Evolutionary conservation across 2,329 filamentous ascomycete species (phyloP), one percentile per base, ranked within the genome.

Genomic region (Trichoderma sp.): DNA sequence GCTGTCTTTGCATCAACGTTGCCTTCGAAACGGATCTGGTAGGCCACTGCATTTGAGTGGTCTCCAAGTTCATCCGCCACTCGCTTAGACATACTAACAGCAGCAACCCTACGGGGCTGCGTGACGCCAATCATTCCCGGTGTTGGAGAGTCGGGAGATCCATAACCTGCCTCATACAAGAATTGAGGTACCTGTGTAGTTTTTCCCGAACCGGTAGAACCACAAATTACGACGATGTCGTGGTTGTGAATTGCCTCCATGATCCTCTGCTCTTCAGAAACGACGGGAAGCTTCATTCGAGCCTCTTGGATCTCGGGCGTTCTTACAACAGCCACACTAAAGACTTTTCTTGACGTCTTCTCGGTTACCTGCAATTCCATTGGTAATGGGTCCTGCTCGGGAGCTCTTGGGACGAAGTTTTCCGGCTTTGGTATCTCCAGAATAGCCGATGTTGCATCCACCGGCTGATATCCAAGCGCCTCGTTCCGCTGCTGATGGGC

Each of bases 111-210:
- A 71, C 95, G 89, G 34, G 95, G 95, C 74, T 99, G 96, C 0
- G 96, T 99, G 32, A 99, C 87, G 63, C 93, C 95, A 76, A 99
- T 95, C 86, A 98, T 89, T 39, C 95, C 95, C 0, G 93, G 92
- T 0, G 92, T 96, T 2, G 91, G 90, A 6, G 92, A 92, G 27
- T 88, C 83, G 1, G 88, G 84, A 32, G 90, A 89, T 12, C 94
- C 95, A 75, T 96, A 98, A 7, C 95, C 95, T 58, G 94, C 90
- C 81, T 99, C 95, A 73, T 92, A 97, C 34, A 99, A 83, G 75
- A 99, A 99, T 75, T 99, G 95, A 0, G 96, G 96, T 9, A 99
- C 87, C 78, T 99, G 95, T 0, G 95, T 99, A 0, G 96, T 99
- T 80, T 99, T 99, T 77, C 95, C 95, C 70, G 93, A 97, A 79